Conservation (phyloP, 1,284 basidiomycete genomes). For the Chalciporus sp. region DNA sequence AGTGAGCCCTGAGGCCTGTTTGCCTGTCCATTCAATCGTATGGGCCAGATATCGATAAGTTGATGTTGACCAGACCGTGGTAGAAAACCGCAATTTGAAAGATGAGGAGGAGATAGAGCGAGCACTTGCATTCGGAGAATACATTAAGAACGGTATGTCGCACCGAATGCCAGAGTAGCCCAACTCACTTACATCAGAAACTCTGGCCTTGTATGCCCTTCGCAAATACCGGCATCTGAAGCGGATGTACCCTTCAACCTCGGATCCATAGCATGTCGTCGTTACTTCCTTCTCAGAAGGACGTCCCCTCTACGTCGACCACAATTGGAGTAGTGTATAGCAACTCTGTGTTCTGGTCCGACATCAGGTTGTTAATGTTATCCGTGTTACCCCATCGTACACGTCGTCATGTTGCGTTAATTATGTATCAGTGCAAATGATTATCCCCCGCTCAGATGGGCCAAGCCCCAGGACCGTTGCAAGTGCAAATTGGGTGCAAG, state of each 20-base stretch:
- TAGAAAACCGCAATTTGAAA: slow-evolving; percentile 74
- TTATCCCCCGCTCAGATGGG: too few species aligned
- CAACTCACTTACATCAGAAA: slow-evolving; percentile 54
- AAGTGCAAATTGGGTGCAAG: too few species aligned
- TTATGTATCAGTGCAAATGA: too few species aligned
- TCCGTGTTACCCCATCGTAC: too few species aligned
- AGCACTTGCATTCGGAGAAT: slow-evolving; percentile 79
- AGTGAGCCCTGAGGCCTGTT: slow-evolving; percentile 43
- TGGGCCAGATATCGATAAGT: not conserved
- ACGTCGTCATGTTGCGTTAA: too few species aligned
- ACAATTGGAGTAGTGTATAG: too few species aligned
- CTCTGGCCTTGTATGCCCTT: slow-evolving; percentile 81
- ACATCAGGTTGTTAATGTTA: too few species aligned
- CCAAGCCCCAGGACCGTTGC: too few species aligned
- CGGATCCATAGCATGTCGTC: slow-evolving; percentile 9
- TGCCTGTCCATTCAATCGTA: not conserved
- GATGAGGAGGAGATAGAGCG: slow-evolving; percentile 77
- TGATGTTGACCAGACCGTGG: slow-evolving; percentile 4
- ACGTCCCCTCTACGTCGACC: not conserved
- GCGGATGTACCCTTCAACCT: slow-evolving; percentile 61
- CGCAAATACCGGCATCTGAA: slow-evolving; percentile 86
- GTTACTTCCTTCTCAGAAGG: not conserved
- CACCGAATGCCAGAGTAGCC: not conserved
- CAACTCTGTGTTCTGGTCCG: too few species aligned
- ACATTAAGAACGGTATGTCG: slow-evolving; percentile 82